A percentile compares a stretch with the other conserved stretches of the same genome.
These are phyloP conservation scores for Agarophyton chilense DNA, from an alignment of 23 red algal genomes.

Conservation along the genomic window DNA sequence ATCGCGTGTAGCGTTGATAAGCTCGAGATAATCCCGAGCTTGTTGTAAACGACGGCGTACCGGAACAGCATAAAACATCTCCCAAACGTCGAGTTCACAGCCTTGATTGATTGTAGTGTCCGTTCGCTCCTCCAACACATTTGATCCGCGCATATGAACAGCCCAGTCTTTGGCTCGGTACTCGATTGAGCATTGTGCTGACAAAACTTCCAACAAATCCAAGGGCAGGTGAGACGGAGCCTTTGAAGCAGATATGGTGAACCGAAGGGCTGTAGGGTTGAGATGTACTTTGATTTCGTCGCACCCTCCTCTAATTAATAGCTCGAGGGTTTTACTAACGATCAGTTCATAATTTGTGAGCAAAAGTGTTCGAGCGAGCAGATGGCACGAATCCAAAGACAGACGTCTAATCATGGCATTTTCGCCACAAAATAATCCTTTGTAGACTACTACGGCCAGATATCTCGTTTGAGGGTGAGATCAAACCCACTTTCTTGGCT, in stretches of 20 bases:
- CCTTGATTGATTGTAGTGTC: neutral
- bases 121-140: neutral
- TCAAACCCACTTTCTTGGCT: too few relatives aligned
- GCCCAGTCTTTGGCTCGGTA: neutral
- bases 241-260: neutral
- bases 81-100: constrained; percentile 30
- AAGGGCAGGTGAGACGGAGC: neutral
- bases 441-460: too few relatives aligned
- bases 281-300: neutral
- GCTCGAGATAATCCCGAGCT: neutral
- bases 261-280: constrained; percentile 3
- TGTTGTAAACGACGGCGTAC: constrained; percentile 42
- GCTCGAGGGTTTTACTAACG: neutral
- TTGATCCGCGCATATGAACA: neutral
- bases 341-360: neutral
- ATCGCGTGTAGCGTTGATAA: neutral
- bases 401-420: neutral
- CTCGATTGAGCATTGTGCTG: constrained; percentile 30
- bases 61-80: constrained; percentile 45
- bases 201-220: neutral
- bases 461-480: too few relatives aligned
- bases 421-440: too few relatives aligned
- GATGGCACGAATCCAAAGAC: neutral
- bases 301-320: neutral
- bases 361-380: neutral